Evolutionary conservation across 331 rosid genomes (phyloP), one percentile per base, ranked within the genome.

Genomic region (Malus hybrid): DNA sequence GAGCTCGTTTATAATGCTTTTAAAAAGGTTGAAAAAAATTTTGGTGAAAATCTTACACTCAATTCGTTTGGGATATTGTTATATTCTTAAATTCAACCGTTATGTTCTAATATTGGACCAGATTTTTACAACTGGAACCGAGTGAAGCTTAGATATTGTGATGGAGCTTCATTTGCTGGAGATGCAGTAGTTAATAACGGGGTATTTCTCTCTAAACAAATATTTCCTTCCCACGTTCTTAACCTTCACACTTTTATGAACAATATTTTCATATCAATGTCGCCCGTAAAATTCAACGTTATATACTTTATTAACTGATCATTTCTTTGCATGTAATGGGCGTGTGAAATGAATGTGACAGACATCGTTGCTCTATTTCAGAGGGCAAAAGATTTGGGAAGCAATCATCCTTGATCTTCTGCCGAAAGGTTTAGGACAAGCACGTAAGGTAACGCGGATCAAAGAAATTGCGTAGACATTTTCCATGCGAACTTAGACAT

Each of bases 101-200:
- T 39, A 42, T 42, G 6, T 22, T 20, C 63, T 20, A 22, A 57
- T 57, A 4, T n/a, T 58, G 63, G 22, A 3, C 75, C 92, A 95
- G 97, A 95, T 80, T 95, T 42, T 84, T 95, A 92, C 86, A 95
- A 92, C 58, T 92, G 98, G 99, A 95, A 95, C 90, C 92, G 97
- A 10, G 99, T 95, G 79, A 95, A 95, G 84, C 78, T 95, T 67
- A 88, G 99, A 84, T 92, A 92, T 48, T 95, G 99, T 70, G 99
- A 95, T 78, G 98, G 98, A 85, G 99, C 90, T 66, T 95, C 99
- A 34, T 95, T 92, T 81, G 87, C 87, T 0, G 99, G 99, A 74
- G 89, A 95, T 82, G 78, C 84, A 22, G 50, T 73, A 50, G 87
- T 82, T 82, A 63, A 66, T 44, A 90, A 86, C 44, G 91, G 92